phyloP scores from a whole-genome alignment of 1,284 basidiomycete species.

The Cryptococcus floricola region DNA sequence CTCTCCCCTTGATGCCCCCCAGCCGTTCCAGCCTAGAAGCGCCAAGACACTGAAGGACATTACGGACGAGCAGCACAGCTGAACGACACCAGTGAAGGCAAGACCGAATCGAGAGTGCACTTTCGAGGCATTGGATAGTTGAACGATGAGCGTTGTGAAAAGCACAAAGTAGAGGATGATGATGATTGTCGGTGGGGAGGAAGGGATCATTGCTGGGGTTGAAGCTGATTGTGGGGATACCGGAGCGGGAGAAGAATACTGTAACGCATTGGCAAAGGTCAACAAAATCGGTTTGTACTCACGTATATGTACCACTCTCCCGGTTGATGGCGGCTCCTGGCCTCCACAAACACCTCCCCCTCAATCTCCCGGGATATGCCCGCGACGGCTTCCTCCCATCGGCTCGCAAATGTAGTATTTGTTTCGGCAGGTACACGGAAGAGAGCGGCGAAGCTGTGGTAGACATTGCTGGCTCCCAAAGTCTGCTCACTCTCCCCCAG shows the following conservation, averaged over 20 bases:
- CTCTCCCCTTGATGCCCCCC: constrained; percentile 30
- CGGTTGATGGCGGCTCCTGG: constrained; percentile 17
- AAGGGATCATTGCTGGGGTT: not conserved
- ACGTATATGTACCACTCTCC: constrained; percentile 31
- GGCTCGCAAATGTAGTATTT: constrained; percentile 15
- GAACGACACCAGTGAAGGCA: constrained; percentile 86
- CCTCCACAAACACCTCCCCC: constrained; percentile 40
- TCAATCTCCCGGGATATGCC: constrained; percentile 15
- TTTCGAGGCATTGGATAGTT: constrained; percentile 71
- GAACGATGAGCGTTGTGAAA: constrained; percentile 70
- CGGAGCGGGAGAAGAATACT: not conserved
- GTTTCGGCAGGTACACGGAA: constrained; percentile 24
- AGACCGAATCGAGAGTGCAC: constrained; percentile 90
- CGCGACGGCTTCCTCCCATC: constrained; percentile 21
- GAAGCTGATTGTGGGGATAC: not conserved
- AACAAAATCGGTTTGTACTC: constrained; percentile 6
- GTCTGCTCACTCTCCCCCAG: constrained; percentile 1
- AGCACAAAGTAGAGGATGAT: constrained; percentile 76
- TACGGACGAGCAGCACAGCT: constrained; percentile 85
- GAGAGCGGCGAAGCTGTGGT: constrained; percentile 28
- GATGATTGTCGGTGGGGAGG: constrained; percentile 55
- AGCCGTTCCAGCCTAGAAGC: constrained; percentile 44
- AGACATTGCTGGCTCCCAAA: constrained; percentile 15
- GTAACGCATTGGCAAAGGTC: not conserved
- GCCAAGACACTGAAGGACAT: constrained; percentile 76